Base-by-base conservation (phyloP, 371 early-diverging fungal species). In the Lichtheimia ramosa region DNA sequence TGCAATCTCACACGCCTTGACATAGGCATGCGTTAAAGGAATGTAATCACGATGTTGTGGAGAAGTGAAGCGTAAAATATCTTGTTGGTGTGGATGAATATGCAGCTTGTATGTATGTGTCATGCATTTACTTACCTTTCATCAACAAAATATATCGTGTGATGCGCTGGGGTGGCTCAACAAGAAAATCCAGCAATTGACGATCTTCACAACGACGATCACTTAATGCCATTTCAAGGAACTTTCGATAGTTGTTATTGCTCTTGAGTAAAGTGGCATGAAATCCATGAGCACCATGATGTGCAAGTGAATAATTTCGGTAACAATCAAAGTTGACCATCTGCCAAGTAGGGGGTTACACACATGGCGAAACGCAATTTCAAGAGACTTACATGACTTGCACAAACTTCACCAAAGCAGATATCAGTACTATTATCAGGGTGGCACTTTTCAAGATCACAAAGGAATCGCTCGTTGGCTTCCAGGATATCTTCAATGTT, bases 111-210 rank as follows among this genome's bases (percentile, higher is more conserved):
- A 34, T 34, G 34, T 34, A 34, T 34, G 34, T 34, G 34, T 23
- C 16, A 34, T 21, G 41, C 28, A 27, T 51, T 34, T 34, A 16
- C 41, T 6, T 66, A 59, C 74, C 77, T 69, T 71, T 66, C 5
- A 81, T n/a, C 73, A 81, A 68, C 76, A 81, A 65, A 2, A 73
- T 63, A 48, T 81, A 81, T 14, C 81, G 61, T 50, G 68, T 59
- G 24, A 81, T 75, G 14, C 81, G 72, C 48, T 81, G 81, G 0
- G 70, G 75, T 7, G 81, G 81, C 48, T 77, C 72, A 1, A 74
- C 65, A 3, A 81, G 42, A 7, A 77, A 62, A 48, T 81, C 81
- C 48, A 67, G 61, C 23, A 81, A 39, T 21, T 63, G 48, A 5
- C 64, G 64, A 25, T 68, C 46, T 54, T 71, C 69, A 61, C 68